Conservation (phyloP, 2,329 filamentous ascomycete genomes). For the Trichoderma atroviride region DNA sequence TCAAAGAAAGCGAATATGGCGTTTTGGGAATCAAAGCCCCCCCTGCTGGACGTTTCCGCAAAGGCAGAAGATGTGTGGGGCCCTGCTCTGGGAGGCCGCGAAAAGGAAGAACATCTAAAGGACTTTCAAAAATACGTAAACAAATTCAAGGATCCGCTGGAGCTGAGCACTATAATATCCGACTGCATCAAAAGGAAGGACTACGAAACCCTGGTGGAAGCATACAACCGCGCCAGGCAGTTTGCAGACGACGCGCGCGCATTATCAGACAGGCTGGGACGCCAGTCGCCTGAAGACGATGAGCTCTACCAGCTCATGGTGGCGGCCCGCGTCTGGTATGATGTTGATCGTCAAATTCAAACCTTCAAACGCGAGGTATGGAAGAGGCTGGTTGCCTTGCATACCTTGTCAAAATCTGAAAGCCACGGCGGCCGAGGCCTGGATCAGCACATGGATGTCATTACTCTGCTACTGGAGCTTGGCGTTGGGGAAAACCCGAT, state of each 20-base stretch:
- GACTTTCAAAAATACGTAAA: slow-evolving; percentile 75
- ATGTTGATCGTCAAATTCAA: slow-evolving; percentile 85
- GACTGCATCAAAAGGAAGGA: slow-evolving; percentile 90
- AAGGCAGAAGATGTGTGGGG: slow-evolving; percentile 99
- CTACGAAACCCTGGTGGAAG: slow-evolving; percentile 83
- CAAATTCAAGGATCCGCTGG: slow-evolving; percentile 78
- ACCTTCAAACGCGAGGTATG: slow-evolving; percentile 87
- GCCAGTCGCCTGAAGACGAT: slow-evolving; percentile 67
- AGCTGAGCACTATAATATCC: slow-evolving; percentile 74
- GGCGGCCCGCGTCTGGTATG: slow-evolving; percentile 91
- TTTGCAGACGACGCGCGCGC: slow-evolving; percentile 77
- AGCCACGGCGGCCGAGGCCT: slow-evolving; percentile 59
- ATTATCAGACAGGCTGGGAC: slow-evolving; percentile 61
- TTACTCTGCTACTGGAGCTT: slow-evolving; percentile 84
- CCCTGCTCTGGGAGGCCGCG: slow-evolving; percentile 84
- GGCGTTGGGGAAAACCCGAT: slow-evolving; percentile 96
- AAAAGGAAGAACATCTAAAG: slow-evolving; percentile 87
- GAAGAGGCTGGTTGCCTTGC: slow-evolving; percentile 73
- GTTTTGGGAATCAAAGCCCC: slow-evolving; percentile 86
- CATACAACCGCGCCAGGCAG: slow-evolving; percentile 80
- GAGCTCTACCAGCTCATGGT: slow-evolving; percentile 86
- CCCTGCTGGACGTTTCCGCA: slow-evolving; percentile 84
- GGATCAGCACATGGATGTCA: slow-evolving; percentile 88
- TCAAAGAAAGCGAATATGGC: slow-evolving; percentile 91
- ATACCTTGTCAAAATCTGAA: slow-evolving; percentile 58